Evolutionary conservation across 495 filamentous ascomycete genomes (phyloP).

Genomic region (Chaetomium tenue): DNA sequence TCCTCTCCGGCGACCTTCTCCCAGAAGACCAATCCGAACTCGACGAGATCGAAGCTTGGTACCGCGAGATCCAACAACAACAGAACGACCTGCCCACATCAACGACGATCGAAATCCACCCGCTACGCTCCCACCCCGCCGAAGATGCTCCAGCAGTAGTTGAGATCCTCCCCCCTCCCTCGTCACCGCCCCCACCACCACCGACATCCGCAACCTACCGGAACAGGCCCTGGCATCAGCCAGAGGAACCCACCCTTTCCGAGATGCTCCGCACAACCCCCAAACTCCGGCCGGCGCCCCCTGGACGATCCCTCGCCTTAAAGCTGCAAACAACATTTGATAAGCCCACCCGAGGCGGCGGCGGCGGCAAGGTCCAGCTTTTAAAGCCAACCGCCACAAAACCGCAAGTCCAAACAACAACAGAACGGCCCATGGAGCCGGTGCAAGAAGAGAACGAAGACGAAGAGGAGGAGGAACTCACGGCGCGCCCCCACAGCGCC

Average conservation of each 20-base stretch:
- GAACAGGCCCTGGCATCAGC: neutral
- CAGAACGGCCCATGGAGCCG: neutral
- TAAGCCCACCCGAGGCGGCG: neutral
- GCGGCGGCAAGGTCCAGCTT: neutral
- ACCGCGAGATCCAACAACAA: slow-evolving; percentile 29
- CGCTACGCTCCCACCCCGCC: slow-evolving; percentile 16
- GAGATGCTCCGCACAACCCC: slow-evolving; percentile 30
- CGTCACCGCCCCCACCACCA: slow-evolving; percentile 2
- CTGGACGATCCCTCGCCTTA: slow-evolving; percentile 31
- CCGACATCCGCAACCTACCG: slow-evolving; percentile 6
- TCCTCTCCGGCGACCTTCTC: slow-evolving; percentile 12
- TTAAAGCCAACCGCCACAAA: neutral
- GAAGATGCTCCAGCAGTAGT: neutral
- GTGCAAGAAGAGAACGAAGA: slow-evolving; percentile 21
- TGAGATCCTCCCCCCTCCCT: slow-evolving; percentile 8
- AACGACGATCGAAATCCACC: slow-evolving; percentile 6
- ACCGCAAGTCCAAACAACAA: neutral
- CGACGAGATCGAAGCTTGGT: slow-evolving; percentile 39
- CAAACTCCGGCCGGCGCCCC: slow-evolving; percentile 24
- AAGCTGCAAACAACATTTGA: slow-evolving; percentile 45
- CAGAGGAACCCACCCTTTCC: slow-evolving; percentile 6
- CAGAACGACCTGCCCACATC: slow-evolving; percentile 5
- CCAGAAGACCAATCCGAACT: slow-evolving; percentile 27
- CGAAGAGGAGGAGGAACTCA: slow-evolving; percentile 39
- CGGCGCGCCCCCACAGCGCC: slow-evolving; percentile 38